phyloP scores from a whole-genome alignment of 129 eudicot genomes.

The Apium graveolens region DNA sequence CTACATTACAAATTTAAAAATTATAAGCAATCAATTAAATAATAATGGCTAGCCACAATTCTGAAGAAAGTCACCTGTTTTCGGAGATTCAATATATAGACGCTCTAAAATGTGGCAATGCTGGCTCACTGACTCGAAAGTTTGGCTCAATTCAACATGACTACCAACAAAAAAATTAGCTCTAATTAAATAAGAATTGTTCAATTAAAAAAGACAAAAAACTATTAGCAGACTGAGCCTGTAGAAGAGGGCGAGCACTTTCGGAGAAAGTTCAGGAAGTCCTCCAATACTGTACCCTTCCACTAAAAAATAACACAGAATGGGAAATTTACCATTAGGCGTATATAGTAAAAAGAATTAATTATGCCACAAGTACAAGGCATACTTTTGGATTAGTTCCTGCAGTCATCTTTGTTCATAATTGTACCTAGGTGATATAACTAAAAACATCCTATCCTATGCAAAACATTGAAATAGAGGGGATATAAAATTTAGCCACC shows the following conservation, averaged over 20 bases:
- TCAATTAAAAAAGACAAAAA: not conserved
- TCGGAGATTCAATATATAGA: conserved; percentile 68
- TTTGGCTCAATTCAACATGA: conserved; percentile 67
- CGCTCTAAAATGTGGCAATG: conserved; percentile 60
- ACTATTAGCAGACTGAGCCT: not conserved
- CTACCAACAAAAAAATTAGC: conserved; percentile 20
- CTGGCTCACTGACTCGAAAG: conserved; percentile 73
- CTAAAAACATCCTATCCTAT: not conserved
- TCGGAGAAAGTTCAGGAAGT: not conserved
- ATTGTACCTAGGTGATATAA: not conserved
- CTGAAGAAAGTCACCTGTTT: conserved; percentile 49
- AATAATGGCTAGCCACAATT: not conserved
- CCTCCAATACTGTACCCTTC: not conserved
- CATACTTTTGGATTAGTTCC: not conserved
- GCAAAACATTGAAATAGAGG: not conserved
- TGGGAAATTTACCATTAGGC: not conserved
- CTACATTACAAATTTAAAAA: conserved; percentile 21
- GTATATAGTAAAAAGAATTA: not conserved
- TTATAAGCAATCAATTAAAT: not conserved
- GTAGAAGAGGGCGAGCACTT: not conserved
- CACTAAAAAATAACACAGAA: not conserved
- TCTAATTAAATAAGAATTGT: not conserved
- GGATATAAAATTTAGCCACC: not conserved
- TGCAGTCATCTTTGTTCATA: not conserved
- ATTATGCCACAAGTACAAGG: not conserved